Conservation (phyloP, 768 basidiomycete species). For the Pisolithus microcarpus region DNA sequence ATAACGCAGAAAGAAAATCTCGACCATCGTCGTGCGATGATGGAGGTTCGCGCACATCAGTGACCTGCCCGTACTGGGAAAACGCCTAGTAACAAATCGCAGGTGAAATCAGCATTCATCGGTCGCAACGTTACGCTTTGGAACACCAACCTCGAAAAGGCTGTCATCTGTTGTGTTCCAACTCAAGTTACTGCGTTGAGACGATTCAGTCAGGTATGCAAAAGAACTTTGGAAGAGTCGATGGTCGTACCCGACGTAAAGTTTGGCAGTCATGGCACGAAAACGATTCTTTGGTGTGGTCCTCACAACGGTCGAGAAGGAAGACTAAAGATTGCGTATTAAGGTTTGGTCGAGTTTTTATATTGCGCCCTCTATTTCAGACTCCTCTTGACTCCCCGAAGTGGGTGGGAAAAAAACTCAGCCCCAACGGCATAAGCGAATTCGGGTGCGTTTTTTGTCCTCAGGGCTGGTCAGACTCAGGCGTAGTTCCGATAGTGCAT, state of each 20-base stretch:
- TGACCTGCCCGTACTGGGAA: slow-evolving; percentile 35
- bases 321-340: not conserved
- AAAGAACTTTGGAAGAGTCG: not conserved
- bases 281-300: slow-evolving; percentile 8
- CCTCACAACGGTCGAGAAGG: slow-evolving; percentile 6
- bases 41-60: slow-evolving; percentile 41
- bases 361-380: slow-evolving; percentile 23
- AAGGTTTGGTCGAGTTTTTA: slow-evolving; percentile 22
- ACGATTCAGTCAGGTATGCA: not conserved
- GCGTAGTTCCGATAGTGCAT: too few relatives aligned
- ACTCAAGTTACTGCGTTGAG: slow-evolving; percentile 24
- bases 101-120: slow-evolving; percentile 1
- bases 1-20: slow-evolving; percentile 17
- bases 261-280: slow-evolving; percentile 24
- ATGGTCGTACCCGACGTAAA: slow-evolving; percentile 26
- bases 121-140: not conserved
- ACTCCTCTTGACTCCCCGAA: slow-evolving; percentile 21
- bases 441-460: too few relatives aligned
- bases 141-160: slow-evolving; percentile 19
- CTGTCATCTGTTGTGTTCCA: slow-evolving; percentile 26
- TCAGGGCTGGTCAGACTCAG: too few relatives aligned
- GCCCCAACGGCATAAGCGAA: too few relatives aligned
- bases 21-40: slow-evolving; percentile 26
- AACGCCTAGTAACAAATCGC: slow-evolving; percentile 31
- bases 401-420: not conserved